Percentiles rank a stretch among this genome's conserved stretches.
These are phyloP conservation scores for Fusarium tuaranense DNA, from an alignment of 2,329 filamentous ascomycete genomes.

Conservation along the genomic window DNA sequence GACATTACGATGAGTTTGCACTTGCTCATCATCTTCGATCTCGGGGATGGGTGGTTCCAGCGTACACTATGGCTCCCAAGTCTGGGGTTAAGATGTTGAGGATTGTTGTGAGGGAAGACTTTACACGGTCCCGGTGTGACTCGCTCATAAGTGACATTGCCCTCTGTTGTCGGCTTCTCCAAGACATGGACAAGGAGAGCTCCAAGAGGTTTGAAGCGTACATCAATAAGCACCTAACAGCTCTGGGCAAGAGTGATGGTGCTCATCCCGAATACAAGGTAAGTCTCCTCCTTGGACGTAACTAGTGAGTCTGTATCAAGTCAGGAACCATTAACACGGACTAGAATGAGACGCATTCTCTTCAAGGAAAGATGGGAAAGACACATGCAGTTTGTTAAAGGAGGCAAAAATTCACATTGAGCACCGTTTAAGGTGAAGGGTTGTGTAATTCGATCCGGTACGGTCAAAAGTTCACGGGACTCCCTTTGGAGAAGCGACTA, in stretches of 20 bases:
- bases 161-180: conserved; percentile 77
- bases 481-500: neutral
- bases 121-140: conserved; percentile 85
- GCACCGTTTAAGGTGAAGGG: neutral
- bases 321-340: neutral
- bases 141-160: conserved; percentile 82
- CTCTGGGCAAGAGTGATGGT: conserved; percentile 63
- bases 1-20: conserved; percentile 79
- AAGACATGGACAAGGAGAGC: conserved; percentile 78
- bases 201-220: conserved; percentile 78
- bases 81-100: conserved; percentile 93
- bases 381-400: conserved; percentile 85
- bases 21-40: conserved; percentile 87
- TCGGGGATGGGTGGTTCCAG: conserved; percentile 92
- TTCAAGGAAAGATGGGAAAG: conserved; percentile 91
- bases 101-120: conserved; percentile 93
- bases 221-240: conserved; percentile 67
- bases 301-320: neutral
- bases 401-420: neutral
- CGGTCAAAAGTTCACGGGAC: neutral
- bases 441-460: neutral
- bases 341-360: conserved; percentile 81
- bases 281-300: conserved; percentile 35
- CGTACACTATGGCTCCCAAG: conserved; percentile 96
- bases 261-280: conserved; percentile 55